Percentiles rank a stretch among this genome's conserved stretches.
Conservation (phyloP, 768 basidiomycete species). For the Collybia sordida region DNA sequence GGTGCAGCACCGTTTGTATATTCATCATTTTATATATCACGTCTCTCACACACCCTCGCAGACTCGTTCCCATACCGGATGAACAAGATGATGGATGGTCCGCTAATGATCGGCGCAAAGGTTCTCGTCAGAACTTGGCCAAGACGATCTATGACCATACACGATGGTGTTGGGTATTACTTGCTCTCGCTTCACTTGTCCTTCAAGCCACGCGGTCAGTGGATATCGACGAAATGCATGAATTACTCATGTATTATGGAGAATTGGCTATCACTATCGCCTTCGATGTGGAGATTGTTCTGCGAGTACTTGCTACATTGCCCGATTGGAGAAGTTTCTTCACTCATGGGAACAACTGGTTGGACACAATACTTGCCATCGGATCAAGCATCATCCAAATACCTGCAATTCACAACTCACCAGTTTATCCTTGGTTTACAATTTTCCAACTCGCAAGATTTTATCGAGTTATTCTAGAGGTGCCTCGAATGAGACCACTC, state of each 20-base stretch:
- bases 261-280: constrained; percentile 79
- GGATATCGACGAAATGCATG: constrained; percentile 44
- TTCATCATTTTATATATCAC: neutral
- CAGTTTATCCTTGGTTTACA: constrained; percentile 85
- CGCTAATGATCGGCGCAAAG: constrained; percentile 41
- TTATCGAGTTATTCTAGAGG: constrained; percentile 87
- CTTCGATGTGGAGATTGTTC: constrained; percentile 86
- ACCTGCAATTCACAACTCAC: constrained; percentile 64
- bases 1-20: constrained; percentile 73
- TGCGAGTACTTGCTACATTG: constrained; percentile 67
- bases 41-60: constrained; percentile 10
- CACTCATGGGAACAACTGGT: constrained; percentile 58
- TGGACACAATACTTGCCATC: constrained; percentile 78
- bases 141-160: constrained; percentile 59
- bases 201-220: constrained; percentile 71
- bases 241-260: constrained; percentile 52
- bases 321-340: constrained; percentile 88
- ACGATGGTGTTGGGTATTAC: constrained; percentile 71
- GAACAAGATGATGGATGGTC: constrained; percentile 68
- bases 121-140: constrained; percentile 43
- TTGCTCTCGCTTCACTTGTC: constrained; percentile 69
- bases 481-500: constrained; percentile 88
- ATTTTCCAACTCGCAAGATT: constrained; percentile 84
- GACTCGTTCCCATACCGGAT: constrained; percentile 40
- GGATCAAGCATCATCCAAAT: constrained; percentile 81